Conservation (phyloP, 768 basidiomycete species). For the Russula lepida region DNA sequence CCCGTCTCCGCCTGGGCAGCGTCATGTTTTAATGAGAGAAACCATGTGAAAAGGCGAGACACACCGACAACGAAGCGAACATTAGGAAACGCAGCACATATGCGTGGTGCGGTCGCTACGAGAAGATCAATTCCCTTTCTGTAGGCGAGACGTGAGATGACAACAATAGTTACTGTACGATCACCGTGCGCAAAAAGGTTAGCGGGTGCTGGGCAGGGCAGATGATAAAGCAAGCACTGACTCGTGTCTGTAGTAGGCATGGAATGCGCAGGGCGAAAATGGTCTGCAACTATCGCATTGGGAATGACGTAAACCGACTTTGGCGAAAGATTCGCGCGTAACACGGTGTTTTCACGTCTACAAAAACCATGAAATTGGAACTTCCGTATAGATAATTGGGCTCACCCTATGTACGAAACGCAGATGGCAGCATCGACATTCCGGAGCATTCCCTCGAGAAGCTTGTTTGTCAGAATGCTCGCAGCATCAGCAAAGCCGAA, state of each 20-base stretch:
- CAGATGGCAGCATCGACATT: conserved; percentile 95
- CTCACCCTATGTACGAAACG: conserved; percentile 90
- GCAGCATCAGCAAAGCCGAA: conserved; percentile 98
- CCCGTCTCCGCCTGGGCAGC: conserved; percentile 74
- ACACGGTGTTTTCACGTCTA: conserved; percentile 95
- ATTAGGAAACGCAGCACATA: conserved; percentile 77
- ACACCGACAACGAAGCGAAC: conserved; percentile 82
- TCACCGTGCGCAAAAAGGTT: not conserved
- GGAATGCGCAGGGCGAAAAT: conserved; percentile 60
- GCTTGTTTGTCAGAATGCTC: conserved; percentile 94
- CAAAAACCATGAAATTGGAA: not conserved
- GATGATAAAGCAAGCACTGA: conserved; percentile 30
- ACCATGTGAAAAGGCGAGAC: not conserved
- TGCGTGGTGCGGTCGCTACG: conserved; percentile 83
- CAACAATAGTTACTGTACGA: conserved; percentile 75
- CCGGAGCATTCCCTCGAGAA: conserved; percentile 74
- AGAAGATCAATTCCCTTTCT: conserved; percentile 95
- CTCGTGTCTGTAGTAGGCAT: conserved; percentile 46
- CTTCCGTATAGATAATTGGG: not conserved
- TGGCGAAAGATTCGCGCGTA: conserved; percentile 63
- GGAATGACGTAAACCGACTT: conserved; percentile 85
- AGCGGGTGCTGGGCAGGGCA: not conserved
- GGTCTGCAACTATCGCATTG: conserved; percentile 79
- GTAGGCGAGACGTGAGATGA: conserved; percentile 85
- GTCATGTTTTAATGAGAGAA: not conserved